Percentiles rank a stretch among this genome's conserved stretches.
phyloP scores from a whole-genome alignment of 257 asterid species.

The Rauvolfia tetraphylla region DNA sequence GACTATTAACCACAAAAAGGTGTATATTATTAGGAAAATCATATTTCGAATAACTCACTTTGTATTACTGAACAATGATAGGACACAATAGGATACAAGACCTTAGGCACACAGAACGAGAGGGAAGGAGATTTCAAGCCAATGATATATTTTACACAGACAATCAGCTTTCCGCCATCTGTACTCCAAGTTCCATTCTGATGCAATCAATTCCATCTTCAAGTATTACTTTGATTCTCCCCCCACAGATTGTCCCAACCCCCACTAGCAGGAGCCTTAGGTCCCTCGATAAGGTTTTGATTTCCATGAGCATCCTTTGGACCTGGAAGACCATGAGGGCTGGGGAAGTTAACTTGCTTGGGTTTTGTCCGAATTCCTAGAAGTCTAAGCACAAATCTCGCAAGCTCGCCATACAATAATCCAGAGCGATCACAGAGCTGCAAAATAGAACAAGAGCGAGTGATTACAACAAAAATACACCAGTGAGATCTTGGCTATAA shows the following conservation, averaged over 20 bases:
- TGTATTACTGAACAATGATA: too few relatives aligned
- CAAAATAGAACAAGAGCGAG: conserved; percentile 14
- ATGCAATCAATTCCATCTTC: not conserved
- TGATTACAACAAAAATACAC: not conserved
- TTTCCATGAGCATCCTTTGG: conserved; percentile 47
- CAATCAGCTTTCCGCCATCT: not conserved
- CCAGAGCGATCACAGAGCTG: conserved; percentile 95
- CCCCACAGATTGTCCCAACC: conserved; percentile 88
- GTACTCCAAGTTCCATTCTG: not conserved
- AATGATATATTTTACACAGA: not conserved
- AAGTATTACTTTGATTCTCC: not conserved
- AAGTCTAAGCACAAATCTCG: conserved; percentile 85
- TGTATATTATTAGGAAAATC: too few relatives aligned
- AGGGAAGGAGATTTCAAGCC: not conserved
- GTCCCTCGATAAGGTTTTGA: conserved; percentile 61
- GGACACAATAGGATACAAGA: not conserved
- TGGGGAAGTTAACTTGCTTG: conserved; percentile 54
- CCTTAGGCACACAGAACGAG: not conserved
- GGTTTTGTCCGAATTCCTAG: conserved; percentile 71
- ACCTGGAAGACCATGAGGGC: conserved; percentile 57
- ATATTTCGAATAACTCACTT: too few relatives aligned
- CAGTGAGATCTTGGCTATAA: not conserved
- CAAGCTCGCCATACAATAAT: conserved; percentile 87
- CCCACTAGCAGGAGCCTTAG: conserved; percentile 67
- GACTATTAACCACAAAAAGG: too few relatives aligned